A percentile compares a stretch with the other conserved stretches of the same genome.
Evolutionary conservation across 2,329 filamentous ascomycete species (phyloP).

Genomic region (Chaetomium globosum): DNA sequence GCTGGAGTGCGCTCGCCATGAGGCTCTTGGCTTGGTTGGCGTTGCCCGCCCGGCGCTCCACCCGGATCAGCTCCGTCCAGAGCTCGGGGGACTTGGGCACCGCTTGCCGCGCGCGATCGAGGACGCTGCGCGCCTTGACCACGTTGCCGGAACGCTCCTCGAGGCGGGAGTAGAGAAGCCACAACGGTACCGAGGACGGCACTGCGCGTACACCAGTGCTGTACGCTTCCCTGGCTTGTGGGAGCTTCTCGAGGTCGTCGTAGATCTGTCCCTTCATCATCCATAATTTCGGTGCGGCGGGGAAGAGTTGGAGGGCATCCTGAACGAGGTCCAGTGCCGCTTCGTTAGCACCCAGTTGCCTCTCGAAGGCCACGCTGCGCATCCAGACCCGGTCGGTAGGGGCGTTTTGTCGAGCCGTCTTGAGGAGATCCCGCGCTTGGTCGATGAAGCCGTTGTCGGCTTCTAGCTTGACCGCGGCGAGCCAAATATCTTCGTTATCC

Average conservation of each 20-base stretch:
- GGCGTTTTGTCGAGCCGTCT: constrained; percentile 81
- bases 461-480: constrained; percentile 93
- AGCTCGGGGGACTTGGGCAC: constrained; percentile 82
- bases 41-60: constrained; percentile 87
- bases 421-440: constrained; percentile 78
- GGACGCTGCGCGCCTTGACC: constrained; percentile 90
- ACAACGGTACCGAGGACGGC: constrained; percentile 80
- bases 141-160: constrained; percentile 82
- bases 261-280: constrained; percentile 99
- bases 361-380: constrained; percentile 91
- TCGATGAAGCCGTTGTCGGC: constrained; percentile 83
- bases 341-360: constrained; percentile 77
- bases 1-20: constrained; percentile 91
- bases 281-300: constrained; percentile 84
- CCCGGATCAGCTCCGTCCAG: constrained; percentile 90
- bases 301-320: constrained; percentile 83
- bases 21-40: constrained; percentile 80
- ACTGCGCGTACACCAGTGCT: constrained; percentile 84
- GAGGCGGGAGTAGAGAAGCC: constrained; percentile 83
- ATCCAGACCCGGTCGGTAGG: constrained; percentile 97
- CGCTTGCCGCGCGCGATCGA: constrained; percentile 86
- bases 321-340: constrained; percentile 84
- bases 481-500: constrained; percentile 97
- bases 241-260: constrained; percentile 74
- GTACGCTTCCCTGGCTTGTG: constrained; percentile 88